A percentile compares a stretch with the other conserved stretches of the same genome.
phyloP scores from a whole-genome alignment of 257 asterid genomes.

The Ocimum tenuiflorum region DNA sequence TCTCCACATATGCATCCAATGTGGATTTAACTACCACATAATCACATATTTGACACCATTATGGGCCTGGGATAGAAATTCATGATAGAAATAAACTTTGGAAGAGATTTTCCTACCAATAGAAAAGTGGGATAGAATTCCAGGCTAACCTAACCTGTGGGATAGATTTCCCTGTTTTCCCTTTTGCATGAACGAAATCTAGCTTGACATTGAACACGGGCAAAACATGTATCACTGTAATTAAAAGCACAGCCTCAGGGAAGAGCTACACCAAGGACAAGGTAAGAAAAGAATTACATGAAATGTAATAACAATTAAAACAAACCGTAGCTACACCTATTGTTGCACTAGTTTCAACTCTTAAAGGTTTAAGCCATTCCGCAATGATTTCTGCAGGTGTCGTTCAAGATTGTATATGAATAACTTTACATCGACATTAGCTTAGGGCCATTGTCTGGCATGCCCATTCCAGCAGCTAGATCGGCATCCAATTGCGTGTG shows the following conservation, averaged over 20 bases:
- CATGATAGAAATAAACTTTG: no score
- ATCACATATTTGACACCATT: no score
- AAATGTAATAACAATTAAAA: background rate
- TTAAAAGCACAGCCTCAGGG: background rate
- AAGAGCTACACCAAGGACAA: constrained; percentile 5
- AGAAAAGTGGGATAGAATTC: no score
- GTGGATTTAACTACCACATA: no score
- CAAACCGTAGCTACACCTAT: background rate
- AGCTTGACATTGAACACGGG: background rate
- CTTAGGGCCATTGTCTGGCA: constrained; percentile 94
- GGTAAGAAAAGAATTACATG: background rate
- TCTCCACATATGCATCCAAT: no score
- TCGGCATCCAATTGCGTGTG: constrained; percentile 91
- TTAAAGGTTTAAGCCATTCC: background rate
- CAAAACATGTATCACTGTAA: background rate
- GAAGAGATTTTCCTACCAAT: no score
- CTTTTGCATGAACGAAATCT: background rate
- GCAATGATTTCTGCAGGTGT: background rate
- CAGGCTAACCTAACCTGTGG: no score
- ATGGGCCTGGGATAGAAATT: no score
- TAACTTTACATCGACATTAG: constrained; percentile 49
- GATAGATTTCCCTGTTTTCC: no score
- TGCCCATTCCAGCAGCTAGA: constrained; percentile 91
- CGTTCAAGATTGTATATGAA: background rate
- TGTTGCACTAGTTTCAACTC: background rate